Base-by-base conservation (phyloP, 495 filamentous ascomycete species). In the Neurospora pannonica region DNA sequence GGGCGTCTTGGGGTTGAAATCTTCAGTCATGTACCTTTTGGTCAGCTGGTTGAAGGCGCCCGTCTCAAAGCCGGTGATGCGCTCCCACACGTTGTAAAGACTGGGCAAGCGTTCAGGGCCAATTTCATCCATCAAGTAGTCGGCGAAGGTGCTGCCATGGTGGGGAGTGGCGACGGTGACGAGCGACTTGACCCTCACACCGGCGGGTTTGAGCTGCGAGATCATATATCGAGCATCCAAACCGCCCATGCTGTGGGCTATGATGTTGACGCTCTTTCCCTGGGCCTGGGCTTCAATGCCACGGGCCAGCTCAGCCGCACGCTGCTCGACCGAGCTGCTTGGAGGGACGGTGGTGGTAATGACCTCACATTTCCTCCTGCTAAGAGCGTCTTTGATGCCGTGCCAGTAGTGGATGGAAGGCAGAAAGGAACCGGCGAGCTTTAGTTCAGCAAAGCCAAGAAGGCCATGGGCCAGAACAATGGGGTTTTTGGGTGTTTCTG, bases 171-270 rank as follows among this genome's bases (percentile, higher is more conserved):
- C 93, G 70, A 98, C 89, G 1, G 96, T 97, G 7, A 95, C 96
- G 69, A 98, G 85, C 5, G 94, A 96, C 73, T 81, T 81, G 71
- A 87, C 86, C 38, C 91, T 88, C 69, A 96, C 91, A 39, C 90
- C 87, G 5, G 86, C 84, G 7, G 93, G 94, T 71, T 88, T 87
- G 17, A 97, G 85, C 60, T 85, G 87, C 71, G 92, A 94, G 76
- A 98, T 92, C 94, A 98, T 97, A 81, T 97, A 97, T 79, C 95
- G 88, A 15, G 94, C 90, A 83, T 97, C 96, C 60, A 98, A 87
- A 5, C 96, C 96, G 38, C 95, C 84, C 86, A 87, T 81, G 71
- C 86, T 91, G 81, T 90, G 94, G 83, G 93, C 94, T 75, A 97
- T 89, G 70, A 97, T 95, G 82, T 97, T 97, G 10, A 97, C 93